phyloP scores from a whole-genome alignment of 164 flowering plant genomes.

The Stephania cephalantha region DNA sequence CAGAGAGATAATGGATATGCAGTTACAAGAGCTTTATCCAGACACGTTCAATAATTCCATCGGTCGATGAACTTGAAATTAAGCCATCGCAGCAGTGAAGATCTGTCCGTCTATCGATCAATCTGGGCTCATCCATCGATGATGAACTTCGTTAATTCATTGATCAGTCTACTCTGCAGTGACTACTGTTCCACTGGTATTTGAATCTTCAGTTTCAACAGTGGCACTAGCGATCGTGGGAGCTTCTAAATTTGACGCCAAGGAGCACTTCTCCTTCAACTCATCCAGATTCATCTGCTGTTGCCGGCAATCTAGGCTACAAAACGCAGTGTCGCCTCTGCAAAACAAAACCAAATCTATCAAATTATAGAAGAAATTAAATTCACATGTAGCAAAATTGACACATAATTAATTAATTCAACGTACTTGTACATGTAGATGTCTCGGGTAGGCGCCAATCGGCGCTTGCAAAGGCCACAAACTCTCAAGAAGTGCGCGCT shows the following conservation, averaged over 20 bases:
- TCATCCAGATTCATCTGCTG: constrained; percentile 44
- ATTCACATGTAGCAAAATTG: background rate
- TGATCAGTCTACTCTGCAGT: constrained; percentile 21
- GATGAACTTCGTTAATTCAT: background rate
- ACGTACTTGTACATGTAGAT: constrained; percentile 71
- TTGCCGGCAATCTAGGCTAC: constrained; percentile 52
- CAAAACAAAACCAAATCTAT: background rate
- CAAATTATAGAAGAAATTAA: background rate
- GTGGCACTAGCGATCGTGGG: background rate
- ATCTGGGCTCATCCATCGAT: no score
- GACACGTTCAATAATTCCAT: no score
- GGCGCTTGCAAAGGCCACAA: constrained; percentile 64
- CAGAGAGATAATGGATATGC: no score
- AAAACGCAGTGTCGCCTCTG: constrained; percentile 53
- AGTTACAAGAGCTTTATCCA: no score
- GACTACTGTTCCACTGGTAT: constrained; percentile 16
- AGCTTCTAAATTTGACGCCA: constrained; percentile 8
- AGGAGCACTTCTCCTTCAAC: constrained; percentile 25
- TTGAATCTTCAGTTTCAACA: constrained; percentile 11
- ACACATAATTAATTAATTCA: background rate
- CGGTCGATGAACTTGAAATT: no score
- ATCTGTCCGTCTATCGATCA: no score
- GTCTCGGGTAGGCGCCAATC: constrained; percentile 53
- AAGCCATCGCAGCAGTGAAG: no score
- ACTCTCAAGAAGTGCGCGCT: constrained; percentile 42